These are phyloP conservation scores for Leishmania mexicana DNA, from an alignment of 208 protist genomes.

Conservation along the genomic window DNA sequence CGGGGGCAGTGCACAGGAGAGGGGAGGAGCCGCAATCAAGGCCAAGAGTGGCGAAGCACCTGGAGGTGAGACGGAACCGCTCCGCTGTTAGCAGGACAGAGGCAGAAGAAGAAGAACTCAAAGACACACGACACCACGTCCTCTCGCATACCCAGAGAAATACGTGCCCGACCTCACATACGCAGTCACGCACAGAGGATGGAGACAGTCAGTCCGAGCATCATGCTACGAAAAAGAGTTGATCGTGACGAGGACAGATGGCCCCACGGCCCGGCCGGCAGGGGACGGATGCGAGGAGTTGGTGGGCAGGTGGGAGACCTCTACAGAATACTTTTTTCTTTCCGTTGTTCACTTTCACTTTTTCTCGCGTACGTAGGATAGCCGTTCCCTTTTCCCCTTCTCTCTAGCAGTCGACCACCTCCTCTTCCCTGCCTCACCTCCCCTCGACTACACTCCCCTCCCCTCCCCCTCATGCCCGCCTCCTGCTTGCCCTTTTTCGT, in stretches of 20 bases:
- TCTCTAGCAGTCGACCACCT: background rate
- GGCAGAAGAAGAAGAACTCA: background rate
- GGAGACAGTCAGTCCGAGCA: background rate
- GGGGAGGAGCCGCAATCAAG: background rate
- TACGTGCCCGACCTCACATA: background rate
- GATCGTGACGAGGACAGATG: background rate
- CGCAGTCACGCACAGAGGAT: background rate
- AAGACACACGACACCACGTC: background rate
- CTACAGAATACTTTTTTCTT: background rate
- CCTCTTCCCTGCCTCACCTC: background rate
- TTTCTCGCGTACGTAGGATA: slow-evolving; percentile 3
- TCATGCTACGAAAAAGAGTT: background rate
- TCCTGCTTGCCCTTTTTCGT: background rate
- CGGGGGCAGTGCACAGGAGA: background rate
- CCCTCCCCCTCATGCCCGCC: background rate
- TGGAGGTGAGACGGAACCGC: background rate
- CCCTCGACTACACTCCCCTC: background rate
- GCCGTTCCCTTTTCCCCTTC: slow-evolving; percentile 10
- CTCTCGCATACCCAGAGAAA: background rate
- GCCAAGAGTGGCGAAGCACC: background rate
- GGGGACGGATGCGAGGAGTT: background rate
- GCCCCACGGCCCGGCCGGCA: background rate
- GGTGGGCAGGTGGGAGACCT: background rate
- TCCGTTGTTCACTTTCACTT: background rate
- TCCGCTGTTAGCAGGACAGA: background rate